Evolutionary conservation across 768 basidiomycete species (phyloP).

Genomic region (Suillus paluster): DNA sequence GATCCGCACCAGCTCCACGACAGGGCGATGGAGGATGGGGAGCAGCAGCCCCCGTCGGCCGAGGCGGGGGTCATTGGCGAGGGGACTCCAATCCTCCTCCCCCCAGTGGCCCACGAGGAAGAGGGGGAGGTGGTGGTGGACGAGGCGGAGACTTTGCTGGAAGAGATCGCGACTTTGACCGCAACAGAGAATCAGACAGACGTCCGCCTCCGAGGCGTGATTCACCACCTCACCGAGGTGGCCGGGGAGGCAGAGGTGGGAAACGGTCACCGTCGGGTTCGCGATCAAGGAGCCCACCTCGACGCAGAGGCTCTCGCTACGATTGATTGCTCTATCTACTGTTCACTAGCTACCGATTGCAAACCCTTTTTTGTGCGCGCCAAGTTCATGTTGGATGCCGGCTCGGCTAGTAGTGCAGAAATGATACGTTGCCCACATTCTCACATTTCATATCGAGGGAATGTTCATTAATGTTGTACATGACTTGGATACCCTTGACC

Average conservation of each 20-base stretch:
- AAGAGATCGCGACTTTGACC: slow-evolving; percentile 41
- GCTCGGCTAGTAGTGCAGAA: not conserved
- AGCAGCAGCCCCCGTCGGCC: slow-evolving; percentile 40
- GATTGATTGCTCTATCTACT: slow-evolving; percentile 24
- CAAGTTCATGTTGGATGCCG: not conserved
- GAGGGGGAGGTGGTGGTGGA: slow-evolving; percentile 35
- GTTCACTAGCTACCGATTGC: not conserved
- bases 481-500: not conserved
- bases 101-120: slow-evolving; percentile 45
- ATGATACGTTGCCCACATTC: not conserved
- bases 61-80: slow-evolving; percentile 76
- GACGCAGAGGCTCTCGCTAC: slow-evolving; percentile 39
- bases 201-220: slow-evolving; percentile 53
- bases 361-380: not conserved
- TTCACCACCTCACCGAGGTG: slow-evolving; percentile 52
- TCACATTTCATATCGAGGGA: not conserved
- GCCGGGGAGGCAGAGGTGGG: slow-evolving; percentile 47
- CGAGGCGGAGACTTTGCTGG: slow-evolving; percentile 36
- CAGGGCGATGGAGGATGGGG: slow-evolving; percentile 48
- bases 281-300: slow-evolving; percentile 47
- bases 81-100: slow-evolving; percentile 63
- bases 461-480: not conserved
- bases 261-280: slow-evolving; percentile 43
- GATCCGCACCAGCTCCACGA: slow-evolving; percentile 39
- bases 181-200: slow-evolving; percentile 47